Percentiles rank a stretch among this genome's conserved stretches.
These are phyloP conservation scores for Phaeophleospora eucalypticola DNA, from an alignment of 2,329 filamentous ascomycete species.

Conservation along the genomic window DNA sequence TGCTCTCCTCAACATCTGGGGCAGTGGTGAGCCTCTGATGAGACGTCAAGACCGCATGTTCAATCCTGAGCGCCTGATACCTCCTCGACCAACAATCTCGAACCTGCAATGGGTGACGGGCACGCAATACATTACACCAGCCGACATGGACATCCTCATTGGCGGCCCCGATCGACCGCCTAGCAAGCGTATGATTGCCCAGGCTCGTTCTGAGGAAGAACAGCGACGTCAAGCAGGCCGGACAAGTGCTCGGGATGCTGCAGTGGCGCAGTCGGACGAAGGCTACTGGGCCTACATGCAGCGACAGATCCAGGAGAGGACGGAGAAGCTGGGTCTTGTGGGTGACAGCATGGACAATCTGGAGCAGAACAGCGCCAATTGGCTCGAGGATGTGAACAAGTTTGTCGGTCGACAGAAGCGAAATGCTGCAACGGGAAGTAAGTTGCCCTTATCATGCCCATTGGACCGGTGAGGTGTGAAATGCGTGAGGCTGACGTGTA, in stretches of 20 bases:
- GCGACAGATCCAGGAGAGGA: slow-evolving; percentile 82
- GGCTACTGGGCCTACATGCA: slow-evolving; percentile 75
- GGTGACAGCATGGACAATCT: slow-evolving; percentile 81
- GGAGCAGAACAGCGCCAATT: slow-evolving; percentile 74
- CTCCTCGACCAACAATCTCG: slow-evolving; percentile 84
- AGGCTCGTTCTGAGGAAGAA: slow-evolving; percentile 69
- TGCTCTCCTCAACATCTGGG: slow-evolving; percentile 79
- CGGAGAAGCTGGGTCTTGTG: slow-evolving; percentile 78
- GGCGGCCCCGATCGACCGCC: slow-evolving; percentile 83
- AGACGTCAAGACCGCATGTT: slow-evolving; percentile 65
- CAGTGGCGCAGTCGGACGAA: slow-evolving; percentile 47
- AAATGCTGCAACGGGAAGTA: slow-evolving; percentile 66
- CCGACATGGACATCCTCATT: slow-evolving; percentile 85
- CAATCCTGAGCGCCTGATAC: slow-evolving; percentile 70
- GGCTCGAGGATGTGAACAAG: slow-evolving; percentile 84
- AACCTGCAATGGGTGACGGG: slow-evolving; percentile 96
- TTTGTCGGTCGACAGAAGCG: slow-evolving; percentile 84
- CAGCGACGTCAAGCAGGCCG: slow-evolving; percentile 41
- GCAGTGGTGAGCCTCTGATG: slow-evolving; percentile 60
- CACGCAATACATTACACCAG: slow-evolving; percentile 81
- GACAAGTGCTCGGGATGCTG: slow-evolving; percentile 31
- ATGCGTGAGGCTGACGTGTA: slow-evolving; percentile 10
- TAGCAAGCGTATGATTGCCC: slow-evolving; percentile 81
- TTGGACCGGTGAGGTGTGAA: not conserved
- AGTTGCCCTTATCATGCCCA: slow-evolving; percentile 19